Evolutionary conservation across 768 basidiomycete species (phyloP), one percentile per base, ranked within the genome.

Genomic region (Lactarius quietus): DNA sequence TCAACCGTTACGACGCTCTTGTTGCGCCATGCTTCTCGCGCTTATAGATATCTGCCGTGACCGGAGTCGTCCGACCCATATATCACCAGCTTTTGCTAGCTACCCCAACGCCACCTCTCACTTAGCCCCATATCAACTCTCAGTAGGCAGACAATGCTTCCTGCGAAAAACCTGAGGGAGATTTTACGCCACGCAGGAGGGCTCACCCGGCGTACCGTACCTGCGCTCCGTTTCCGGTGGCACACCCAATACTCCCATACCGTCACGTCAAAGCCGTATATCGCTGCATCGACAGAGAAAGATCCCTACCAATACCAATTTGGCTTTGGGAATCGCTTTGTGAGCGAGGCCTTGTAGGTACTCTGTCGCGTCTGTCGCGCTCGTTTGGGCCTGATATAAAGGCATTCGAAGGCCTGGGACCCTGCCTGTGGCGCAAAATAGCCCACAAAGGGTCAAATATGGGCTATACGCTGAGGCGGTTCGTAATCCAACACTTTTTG

Each of bases 401-500:
- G 12, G 18, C 23, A 14, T 41, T 29, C 55, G 57, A 12, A 86
- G 85, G 45, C 85, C 86, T 2, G 83, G 81, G 3, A 78, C 79
- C 5, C 80, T 89, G 0, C 87, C 87, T 0, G 60, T 77, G 20
- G 86, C 76, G 0, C 87, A 87, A 75, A 86, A 87, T 70, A 81
- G 74, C 62, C 86, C 86, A 0, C 86, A 88, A 76, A 84, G 82
- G 69, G 76, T 76, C 74, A 86, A 85, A 70, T 87, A 86, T 72
- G 85, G 81, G 61, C 74, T 88, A 7, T 88, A 88, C 70, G 78
- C 81, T 1, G 86, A 88, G 72, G 80, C 79, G 68, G 85, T 86
- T 61, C 64, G 80, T 76, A 0, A 7, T 33, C 14, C 23, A 2
- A 29, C n/a, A 10, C 23, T 48, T 15, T 2, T 6, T 23, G 29